Base-by-base conservation (phyloP, 1,139 yeast genomes). In the Hyphopichia wangnamkhiaoensis region DNA sequence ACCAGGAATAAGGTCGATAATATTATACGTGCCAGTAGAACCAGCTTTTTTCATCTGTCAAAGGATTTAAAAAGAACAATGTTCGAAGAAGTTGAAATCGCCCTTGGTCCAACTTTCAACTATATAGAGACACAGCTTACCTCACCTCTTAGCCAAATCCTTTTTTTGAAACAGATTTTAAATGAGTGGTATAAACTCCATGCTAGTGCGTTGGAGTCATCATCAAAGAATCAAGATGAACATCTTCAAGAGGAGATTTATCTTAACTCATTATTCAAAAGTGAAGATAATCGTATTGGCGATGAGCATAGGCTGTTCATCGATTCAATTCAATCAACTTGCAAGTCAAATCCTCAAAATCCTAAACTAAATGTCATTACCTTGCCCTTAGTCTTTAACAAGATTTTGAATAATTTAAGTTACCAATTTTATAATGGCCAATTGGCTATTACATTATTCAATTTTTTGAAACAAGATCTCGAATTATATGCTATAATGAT, bases 371-470 rank as follows among this genome's bases (percentile, higher is more conserved):
- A 71, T 39, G 61, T 57, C 6, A 50, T 64, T 28, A 68, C 77
- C 0, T 44, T 71, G 30, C 76, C 77, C 0, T 52, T 63, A 14
- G 45, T 72, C 2, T 56, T 71, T 47, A 72, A 71, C 48, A 55
- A 58, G 16, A 52, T 64, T 27, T 44, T 72, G 16, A 53, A 59
- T 19, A 49, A 53, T 3, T 44, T 62, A 14, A 50, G 56, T 13
- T 54, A 52, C 40, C 58, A 59, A 39, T 60, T 61, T 42, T 49
- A 59, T 34, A 69, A 70, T 37, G 76, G 76, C 0, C 64, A 61
- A 37, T 51, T 68, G 39, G 62, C 73, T 0, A 40, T 67, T 26
- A 53, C 71, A 2, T 41, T 71, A 27, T 71, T 68, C 54, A 67
- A 71, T 45, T 35, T 53, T 33, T 49, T 69, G 21, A 69, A 70